Evolutionary conservation across 768 basidiomycete species (phyloP).

Genomic region (Sistotremastrum niveocremeum): DNA sequence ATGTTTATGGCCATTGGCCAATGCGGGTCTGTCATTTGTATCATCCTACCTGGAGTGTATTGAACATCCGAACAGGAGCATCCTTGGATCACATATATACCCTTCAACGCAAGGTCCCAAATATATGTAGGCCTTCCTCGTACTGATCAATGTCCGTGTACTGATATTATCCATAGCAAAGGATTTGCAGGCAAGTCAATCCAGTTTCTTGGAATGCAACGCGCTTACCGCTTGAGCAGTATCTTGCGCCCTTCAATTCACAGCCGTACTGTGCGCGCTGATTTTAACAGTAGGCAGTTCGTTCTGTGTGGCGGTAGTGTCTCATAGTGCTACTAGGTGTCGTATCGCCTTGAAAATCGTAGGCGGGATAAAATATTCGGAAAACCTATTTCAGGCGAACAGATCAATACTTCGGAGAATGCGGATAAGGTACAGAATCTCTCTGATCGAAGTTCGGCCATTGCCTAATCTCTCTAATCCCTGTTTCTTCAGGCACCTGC

Average conservation of each 20-base stretch:
- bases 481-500: conserved; percentile 31
- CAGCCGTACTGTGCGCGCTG: conserved; percentile 39
- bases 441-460: not conserved
- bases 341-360: conserved; percentile 50
- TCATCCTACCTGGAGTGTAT: not conserved
- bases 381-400: conserved; percentile 28
- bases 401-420: conserved; percentile 47
- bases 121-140: conserved; percentile 37
- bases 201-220: not conserved
- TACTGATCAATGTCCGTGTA: conserved; percentile 4
- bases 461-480: not conserved
- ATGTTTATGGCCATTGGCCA: conserved; percentile 75
- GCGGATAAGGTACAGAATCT: conserved; percentile 45
- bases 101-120: conserved; percentile 48
- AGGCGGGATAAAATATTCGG: conserved; percentile 42
- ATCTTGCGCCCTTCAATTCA: conserved; percentile 37
- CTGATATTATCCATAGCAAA: conserved; percentile 22
- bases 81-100: conserved; percentile 65
- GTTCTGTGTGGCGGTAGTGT: not conserved
- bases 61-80: conserved; percentile 12
- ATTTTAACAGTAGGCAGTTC: conserved; percentile 31
- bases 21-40: conserved; percentile 30
- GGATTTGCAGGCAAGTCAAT: conserved; percentile 39
- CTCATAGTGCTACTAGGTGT: conserved; percentile 25
- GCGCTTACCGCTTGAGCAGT: conserved; percentile 16